Base-by-base conservation (phyloP, 192 early-diverging fungal species). In the Phlyctochytrium planicorne region DNA sequence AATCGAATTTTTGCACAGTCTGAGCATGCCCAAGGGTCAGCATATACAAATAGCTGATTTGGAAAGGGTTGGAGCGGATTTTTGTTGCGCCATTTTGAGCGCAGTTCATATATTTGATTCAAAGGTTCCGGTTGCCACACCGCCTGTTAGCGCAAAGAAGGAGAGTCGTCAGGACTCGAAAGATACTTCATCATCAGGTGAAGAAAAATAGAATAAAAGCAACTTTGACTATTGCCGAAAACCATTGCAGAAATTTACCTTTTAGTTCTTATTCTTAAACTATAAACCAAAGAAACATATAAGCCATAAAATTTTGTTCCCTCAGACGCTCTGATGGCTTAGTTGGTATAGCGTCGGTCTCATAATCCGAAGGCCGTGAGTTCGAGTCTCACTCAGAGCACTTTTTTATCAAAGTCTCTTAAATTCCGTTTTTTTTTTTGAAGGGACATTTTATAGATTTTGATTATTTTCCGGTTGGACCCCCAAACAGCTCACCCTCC, bases 11-110 rank as follows among this genome's bases (percentile, higher is more conserved):
- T 14, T 31, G 6, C 14, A 64, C 34, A 30, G 61, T 72, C 25
- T 59, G 17, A 37, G 29, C 25, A 2, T 69, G 32, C 17, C n/a
- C 65, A 62, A 82, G 75, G 81, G 81, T 10, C 35, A 67, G 16
- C 81, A 83, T 40, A 57, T 80, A 30, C 78, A 78, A 68, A 74
- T 78, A 24, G 4, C 67, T 2, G 81, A 83, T 66, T 63, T 80
- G 17, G 72, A 79, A 32, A 67, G 70, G 27, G 53, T 74, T 24
- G 81, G 81, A 3, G 66, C 65, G 2, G 74, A 76, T 59, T 83
- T 83, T 53, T 70, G 71, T 27, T 73, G 70, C 24, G 72, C 68
- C 2, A 30, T 78, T 27, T 69, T 59, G 35, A 64, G 64, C 16
- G 59, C 70, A 25, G 30, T 76, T 29, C 68, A 53, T 23, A 68